A percentile compares a stretch with the other conserved stretches of the same genome.
These are phyloP conservation scores for Cryptosporidium sp. DNA, from an alignment of 169 alveolate species.

Conservation along the genomic window DNA sequence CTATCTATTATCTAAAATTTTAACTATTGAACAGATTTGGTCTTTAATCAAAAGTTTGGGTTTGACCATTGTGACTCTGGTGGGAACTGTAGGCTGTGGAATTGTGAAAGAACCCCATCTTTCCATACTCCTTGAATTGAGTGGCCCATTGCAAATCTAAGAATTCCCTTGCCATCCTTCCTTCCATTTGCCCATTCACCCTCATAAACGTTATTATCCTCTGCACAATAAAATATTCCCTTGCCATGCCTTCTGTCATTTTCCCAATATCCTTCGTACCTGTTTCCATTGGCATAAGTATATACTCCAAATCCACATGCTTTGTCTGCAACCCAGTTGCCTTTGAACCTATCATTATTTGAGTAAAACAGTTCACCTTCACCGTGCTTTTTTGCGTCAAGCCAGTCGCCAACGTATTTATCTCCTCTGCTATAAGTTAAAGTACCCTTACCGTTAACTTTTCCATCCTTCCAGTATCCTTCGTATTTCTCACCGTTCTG, in stretches of 20 bases:
- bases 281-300: constrained; percentile 92
- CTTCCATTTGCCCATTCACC: constrained; percentile 91
- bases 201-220: constrained; percentile 88
- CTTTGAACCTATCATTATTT: constrained; percentile 90
- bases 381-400: constrained; percentile 93
- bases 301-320: constrained; percentile 95
- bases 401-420: constrained; percentile 95
- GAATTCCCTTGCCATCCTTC: constrained; percentile 90
- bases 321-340: constrained; percentile 94
- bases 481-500: constrained; percentile 93
- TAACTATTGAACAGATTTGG: constrained; percentile 2
- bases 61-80: constrained; percentile 74
- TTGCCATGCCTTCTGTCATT: constrained; percentile 92
- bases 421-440: constrained; percentile 89
- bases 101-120: constrained; percentile 79
- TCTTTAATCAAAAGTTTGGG: constrained; percentile 41
- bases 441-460: constrained; percentile 94
- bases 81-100: constrained; percentile 63
- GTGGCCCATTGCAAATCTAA: constrained; percentile 85
- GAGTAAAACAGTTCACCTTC: constrained; percentile 94
- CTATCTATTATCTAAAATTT: constrained; percentile 33
- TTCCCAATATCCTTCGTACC: constrained; percentile 93
- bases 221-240: constrained; percentile 90
- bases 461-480: constrained; percentile 94
- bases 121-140: constrained; percentile 86